Evolutionary conservation across 768 basidiomycete genomes (phyloP), one percentile per base, ranked within the genome.

Genomic region (Boletus sp.): DNA sequence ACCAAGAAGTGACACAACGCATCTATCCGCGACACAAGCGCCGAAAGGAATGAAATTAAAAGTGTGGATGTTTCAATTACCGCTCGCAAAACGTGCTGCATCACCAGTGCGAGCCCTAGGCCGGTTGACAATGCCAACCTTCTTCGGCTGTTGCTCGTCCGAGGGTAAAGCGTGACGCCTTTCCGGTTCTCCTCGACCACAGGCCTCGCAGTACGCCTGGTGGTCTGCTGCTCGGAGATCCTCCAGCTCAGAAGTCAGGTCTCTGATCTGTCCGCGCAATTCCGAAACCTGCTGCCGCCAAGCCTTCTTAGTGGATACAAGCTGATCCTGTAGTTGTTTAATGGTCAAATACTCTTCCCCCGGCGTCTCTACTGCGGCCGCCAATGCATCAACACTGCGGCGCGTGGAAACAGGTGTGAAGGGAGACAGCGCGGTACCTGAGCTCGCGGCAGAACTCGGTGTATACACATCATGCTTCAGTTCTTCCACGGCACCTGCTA

Each of bases 201-300:
- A 90, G 37, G 72, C 64, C 4, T 79, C 74, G 66, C 89, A 92
- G 52, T 79, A 81, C 23, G 63, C 66, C 45, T 73, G 73, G 43
- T 71, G 67, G 38, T 77, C 77, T 15, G 60, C 66, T 27, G 69
- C 70, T 44, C 77, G 81, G 39, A 84, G 70, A 25, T 77, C 79
- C 33, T 85, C 83, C 33, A 92, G 66, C 66, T 91, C 87, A 19
- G 79, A 75, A 58, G 87, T 84, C 53, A 93, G 73, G 65, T 86
- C 84, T 45, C 80, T 80, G 42, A 92, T 79, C 65, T 88, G 86
- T 13, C 81, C 79, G 64, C 88, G 88, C 47, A 92, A 72, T 63
- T 90, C 89, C 84, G 80, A 83, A 47, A 90, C 79, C 54, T 87
- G 84, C 53, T 76, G 79, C 62, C 88, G 85, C 85, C 86, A 90